These are phyloP conservation scores for Porpolomopsis calyptriformis DNA, from an alignment of 768 basidiomycete genomes.

Conservation along the genomic window DNA sequence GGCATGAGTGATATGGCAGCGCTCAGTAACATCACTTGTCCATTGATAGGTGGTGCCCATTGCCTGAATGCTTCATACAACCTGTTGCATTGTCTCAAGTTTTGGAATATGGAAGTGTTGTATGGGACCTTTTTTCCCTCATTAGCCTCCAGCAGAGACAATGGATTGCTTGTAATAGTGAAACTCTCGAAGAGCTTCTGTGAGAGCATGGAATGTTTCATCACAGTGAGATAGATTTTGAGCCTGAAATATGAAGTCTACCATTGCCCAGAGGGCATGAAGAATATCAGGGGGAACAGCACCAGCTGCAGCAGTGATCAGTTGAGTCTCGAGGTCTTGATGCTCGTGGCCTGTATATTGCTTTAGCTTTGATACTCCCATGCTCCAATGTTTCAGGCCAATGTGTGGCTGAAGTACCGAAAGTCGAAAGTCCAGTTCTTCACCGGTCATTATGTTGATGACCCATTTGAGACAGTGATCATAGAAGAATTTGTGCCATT, in stretches of 20 bases:
- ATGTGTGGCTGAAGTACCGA: conserved; percentile 25
- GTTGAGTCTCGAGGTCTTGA: conserved; percentile 24
- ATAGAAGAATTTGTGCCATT: conserved; percentile 27
- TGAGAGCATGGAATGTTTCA: conserved; percentile 10
- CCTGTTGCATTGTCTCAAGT: conserved; percentile 27
- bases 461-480: conserved; percentile 33
- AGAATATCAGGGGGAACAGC: conserved; percentile 21
- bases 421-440: conserved; percentile 28
- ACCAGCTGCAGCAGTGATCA: conserved; percentile 28
- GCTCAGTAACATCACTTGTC: conserved; percentile 26
- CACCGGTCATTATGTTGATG: conserved; percentile 17
- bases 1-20: conserved; percentile 22
- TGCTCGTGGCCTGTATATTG: conserved; percentile 34
- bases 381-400: conserved; percentile 28
- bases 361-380: conserved; percentile 29
- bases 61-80: conserved; percentile 16
- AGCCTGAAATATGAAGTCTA: conserved; percentile 28
- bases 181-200: conserved; percentile 18
- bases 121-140: conserved; percentile 18
- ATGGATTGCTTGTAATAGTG: conserved; percentile 27
- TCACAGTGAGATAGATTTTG: conserved; percentile 23
- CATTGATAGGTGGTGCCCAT: conserved; percentile 26
- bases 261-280: conserved; percentile 22
- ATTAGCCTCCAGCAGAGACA: conserved; percentile 17
- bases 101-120: conserved; percentile 33